Evolutionary conservation across 352 stramenopile species (phyloP), one percentile per base, ranked within the genome.

Genomic region (Phytophthora palmivora): DNA sequence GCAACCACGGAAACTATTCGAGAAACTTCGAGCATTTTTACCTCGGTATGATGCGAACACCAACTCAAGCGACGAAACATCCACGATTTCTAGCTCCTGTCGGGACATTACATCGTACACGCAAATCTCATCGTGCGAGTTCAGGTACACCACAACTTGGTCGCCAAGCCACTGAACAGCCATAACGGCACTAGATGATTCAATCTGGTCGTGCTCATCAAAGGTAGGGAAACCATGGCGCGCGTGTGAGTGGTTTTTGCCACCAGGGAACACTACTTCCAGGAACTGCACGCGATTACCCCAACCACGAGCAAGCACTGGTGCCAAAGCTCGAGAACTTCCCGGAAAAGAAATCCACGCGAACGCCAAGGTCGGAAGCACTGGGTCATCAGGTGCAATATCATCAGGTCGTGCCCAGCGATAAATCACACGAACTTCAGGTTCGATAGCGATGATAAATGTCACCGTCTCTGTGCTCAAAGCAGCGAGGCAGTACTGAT

Each of bases 71-170:
- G 82, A 95, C 0, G 88, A 97, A 42, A 99, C 96, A 53, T 98
- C 95, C 19, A 98, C 88, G 32, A 97, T 88, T 69, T 99, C 96
- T 22, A 98, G 67, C 58, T 98, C 87, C 18, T 97, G 97, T 43
- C 97, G 96, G 11, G 94, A 98, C 70, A 98, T 97, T 26, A 97
- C 97, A 74, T 99, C 96, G 64, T 98, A 95, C 16, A 99, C 88
- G 32, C 89, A 98, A 53, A 99, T 97, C 68, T 99, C 94, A 67
- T 98, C 97, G 38, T 96, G 90, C 15, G 96, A 78, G 41, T 95
- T 98, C 32, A 99, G 62, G 45, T 98, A 98, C 38, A 97, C 92
- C 28, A 99, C 79, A 22, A 97, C 95, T 63, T 97, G 84, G 47
- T 98, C 95, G n/a, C 91, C 94, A 21, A 99, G 79, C 96, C 96